These are phyloP conservation scores for Teunomyces barrocoloradensis DNA, from an alignment of 805 yeast genomes.

Conservation along the genomic window DNA sequence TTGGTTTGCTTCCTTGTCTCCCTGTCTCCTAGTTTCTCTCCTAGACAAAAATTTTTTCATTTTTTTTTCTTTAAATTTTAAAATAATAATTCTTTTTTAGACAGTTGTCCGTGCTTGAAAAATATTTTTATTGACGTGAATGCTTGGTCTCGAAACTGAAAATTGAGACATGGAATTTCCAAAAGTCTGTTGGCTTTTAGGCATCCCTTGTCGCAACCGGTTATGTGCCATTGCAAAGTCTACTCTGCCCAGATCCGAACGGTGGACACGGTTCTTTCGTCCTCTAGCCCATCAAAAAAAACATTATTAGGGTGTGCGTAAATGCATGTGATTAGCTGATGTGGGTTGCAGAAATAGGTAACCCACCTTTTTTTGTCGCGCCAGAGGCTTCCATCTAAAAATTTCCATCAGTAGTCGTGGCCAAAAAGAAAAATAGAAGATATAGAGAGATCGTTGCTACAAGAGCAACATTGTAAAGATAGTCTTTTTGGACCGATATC, in stretches of 20 bases:
- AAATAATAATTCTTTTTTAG: not conserved
- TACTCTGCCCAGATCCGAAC: not conserved
- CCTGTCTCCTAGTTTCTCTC: not conserved
- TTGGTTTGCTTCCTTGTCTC: not conserved
- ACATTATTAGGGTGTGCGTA: not conserved
- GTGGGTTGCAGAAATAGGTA: not conserved
- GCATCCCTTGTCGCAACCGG: not conserved
- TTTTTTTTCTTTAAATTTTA: not conserved
- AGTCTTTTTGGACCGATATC: not conserved
- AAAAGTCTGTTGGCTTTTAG: not conserved
- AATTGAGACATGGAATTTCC: not conserved
- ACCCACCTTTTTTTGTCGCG: not conserved
- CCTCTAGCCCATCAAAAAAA: not conserved
- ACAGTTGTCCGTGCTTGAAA: not conserved
- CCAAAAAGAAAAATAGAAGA: not conserved
- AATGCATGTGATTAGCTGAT: conserved; percentile 1
- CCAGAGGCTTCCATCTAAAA: not conserved
- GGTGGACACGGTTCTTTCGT: not conserved
- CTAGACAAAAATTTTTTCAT: not conserved
- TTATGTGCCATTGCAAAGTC: not conserved
- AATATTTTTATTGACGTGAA: not conserved
- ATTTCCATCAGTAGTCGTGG: not conserved
- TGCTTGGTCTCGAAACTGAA: conserved; percentile 1
- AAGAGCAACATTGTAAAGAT: not conserved
- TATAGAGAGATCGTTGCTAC: not conserved